Base-by-base conservation (phyloP, 2,329 filamentous ascomycete genomes). In the Microcera coccophila region DNA sequence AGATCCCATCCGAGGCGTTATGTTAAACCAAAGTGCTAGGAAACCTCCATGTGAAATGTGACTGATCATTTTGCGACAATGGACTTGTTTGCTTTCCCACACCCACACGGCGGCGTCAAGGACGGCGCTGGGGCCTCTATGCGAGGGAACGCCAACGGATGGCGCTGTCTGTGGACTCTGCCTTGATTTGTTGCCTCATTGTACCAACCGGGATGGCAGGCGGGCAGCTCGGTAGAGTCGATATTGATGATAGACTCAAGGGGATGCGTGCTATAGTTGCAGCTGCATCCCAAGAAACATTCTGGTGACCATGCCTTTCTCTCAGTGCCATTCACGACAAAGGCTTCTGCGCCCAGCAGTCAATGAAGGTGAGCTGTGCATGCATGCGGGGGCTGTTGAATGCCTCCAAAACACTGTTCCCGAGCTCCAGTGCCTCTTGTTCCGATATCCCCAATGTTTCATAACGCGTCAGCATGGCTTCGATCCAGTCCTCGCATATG, bases 281-380 rank as follows among this genome's bases (percentile, higher is more conserved):
- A 17, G 33, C 33, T 35, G 33, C 31, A 20, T 18, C 8, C 16
- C 12, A 35, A 17, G 20, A 19, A 9, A 41, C 33, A 29, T 16
- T 39, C 20, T 37, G 35, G 31, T 39, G 22, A 20, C 19, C 28
- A 29, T 32, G 29, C 39, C 44, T 32, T 22, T 36, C 34, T 33
- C 28, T 39, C 35, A 32, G 35, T 29, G 26, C 20, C 40, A 24
- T 18, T 31, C 53, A 57, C 41, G 45, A 44, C 32, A 48, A 31
- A 10, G 67, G 65, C 44, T 68, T 68, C 37, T 69, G 65, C 3
- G 61, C 67, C 61, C 65, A 69, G 35, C 65, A 57, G 29, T 63
- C 60, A n/a, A 62, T 50, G 63, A 64, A 68, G 39, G 61, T 60
- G 31, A 65, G 54, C 31, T 58, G 60, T 17, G 56, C 63, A 41